phyloP scores from a whole-genome alignment of 192 early-diverging fungal genomes.

The Linderina pennispora region DNA sequence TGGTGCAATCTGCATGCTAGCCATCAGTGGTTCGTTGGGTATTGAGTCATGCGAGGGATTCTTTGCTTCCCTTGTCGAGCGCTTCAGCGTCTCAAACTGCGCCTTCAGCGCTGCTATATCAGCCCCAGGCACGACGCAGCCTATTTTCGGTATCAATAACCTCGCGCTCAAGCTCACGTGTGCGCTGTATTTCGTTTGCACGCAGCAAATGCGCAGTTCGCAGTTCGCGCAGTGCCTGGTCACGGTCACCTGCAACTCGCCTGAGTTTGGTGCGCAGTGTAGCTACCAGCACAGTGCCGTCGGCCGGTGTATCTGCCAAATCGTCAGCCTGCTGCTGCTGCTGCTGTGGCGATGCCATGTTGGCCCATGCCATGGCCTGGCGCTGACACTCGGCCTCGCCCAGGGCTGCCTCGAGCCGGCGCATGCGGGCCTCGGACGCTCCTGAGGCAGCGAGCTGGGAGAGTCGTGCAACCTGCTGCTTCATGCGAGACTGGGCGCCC shows the following conservation, averaged over 20 bases:
- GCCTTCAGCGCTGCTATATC: constrained; percentile 21
- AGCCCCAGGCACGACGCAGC: constrained; percentile 11
- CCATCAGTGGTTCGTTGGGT: too few species aligned
- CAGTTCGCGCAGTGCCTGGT: constrained; percentile 36
- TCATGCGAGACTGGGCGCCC: constrained; percentile 34
- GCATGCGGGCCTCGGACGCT: constrained; percentile 33
- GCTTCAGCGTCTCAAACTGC: constrained; percentile 18
- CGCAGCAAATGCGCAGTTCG: constrained; percentile 33
- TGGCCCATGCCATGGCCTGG: constrained; percentile 35
- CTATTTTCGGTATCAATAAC: constrained; percentile 19
- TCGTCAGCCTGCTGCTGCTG: constrained; percentile 12
- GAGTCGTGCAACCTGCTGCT: constrained; percentile 40
- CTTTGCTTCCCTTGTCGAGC: constrained; percentile 1
- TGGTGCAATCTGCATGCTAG: too few species aligned
- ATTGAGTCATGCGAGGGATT: too few species aligned
- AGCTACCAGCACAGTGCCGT: constrained; percentile 18
- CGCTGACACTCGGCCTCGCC: constrained; percentile 43
- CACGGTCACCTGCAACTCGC: constrained; percentile 17
- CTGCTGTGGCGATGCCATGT: too few species aligned
- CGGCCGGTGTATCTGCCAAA: background rate
- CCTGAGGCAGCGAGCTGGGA: constrained; percentile 37
- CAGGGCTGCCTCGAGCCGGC: constrained; percentile 35
- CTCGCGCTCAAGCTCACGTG: constrained; percentile 35
- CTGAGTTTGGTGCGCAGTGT: constrained; percentile 26
- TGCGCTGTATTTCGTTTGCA: constrained; percentile 34